Conservation (phyloP, 163 green algal genomes). For the Coccomyxa subellipsoidea region DNA sequence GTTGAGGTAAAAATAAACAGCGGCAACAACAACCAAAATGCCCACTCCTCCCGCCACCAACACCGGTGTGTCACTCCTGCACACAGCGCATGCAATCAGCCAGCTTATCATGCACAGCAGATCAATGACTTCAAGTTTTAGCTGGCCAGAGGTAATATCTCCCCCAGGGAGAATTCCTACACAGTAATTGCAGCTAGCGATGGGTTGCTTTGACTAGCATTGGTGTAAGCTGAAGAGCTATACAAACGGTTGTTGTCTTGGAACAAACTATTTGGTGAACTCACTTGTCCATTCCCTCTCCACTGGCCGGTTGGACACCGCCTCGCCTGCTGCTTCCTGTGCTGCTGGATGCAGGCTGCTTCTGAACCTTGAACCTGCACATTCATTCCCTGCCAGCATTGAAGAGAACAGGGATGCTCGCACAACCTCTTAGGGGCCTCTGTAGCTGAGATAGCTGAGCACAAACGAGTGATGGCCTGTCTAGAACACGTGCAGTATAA, state of each 20-base stretch:
- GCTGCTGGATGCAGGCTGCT: neutral
- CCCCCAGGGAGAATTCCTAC: too few species aligned
- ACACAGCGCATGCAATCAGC: neutral
- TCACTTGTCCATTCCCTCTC: neutral
- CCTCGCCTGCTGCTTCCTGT: neutral
- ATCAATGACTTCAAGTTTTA: too few species aligned
- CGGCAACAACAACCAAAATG: neutral
- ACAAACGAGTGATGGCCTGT: too few species aligned
- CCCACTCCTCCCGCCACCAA: neutral
- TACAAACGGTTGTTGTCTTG: too few species aligned
- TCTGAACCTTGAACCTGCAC: slow-evolving; percentile 6
- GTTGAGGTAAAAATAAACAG: neutral
- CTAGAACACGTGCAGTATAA: too few species aligned
- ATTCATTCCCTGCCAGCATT: neutral
- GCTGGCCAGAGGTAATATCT: too few species aligned
- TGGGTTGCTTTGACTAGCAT: neutral
- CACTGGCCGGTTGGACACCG: neutral
- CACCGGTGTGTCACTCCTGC: neutral
- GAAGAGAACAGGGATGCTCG: too few species aligned
- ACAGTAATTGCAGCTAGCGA: too few species aligned
- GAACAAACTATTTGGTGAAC: neutral
- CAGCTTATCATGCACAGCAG: too few species aligned
- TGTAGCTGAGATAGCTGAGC: too few species aligned
- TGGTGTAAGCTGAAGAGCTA: neutral
- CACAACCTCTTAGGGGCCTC: too few species aligned